These are phyloP conservation scores for Hevea brasiliensis DNA, from an alignment of 345 rosid genomes.

Conservation along the genomic window DNA sequence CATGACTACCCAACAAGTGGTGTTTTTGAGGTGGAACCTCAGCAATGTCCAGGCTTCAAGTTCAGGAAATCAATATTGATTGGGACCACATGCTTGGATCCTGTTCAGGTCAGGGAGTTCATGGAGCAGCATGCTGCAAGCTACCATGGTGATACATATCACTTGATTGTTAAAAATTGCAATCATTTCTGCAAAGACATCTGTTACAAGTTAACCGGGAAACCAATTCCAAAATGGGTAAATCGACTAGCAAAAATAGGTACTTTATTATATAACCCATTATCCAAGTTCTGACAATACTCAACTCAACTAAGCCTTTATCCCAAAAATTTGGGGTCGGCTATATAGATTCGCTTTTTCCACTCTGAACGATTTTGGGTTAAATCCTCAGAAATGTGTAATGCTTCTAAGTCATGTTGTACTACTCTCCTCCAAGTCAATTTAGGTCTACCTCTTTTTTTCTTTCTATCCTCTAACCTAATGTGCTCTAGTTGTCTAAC, in stretches of 20 bases:
- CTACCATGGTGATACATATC: constrained; percentile 90
- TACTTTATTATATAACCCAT: constrained; percentile 18
- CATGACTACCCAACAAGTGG: constrained; percentile 32
- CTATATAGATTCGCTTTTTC: no score
- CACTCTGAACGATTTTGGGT: no score
- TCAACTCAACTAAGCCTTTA: no score
- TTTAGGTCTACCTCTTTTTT: no score
- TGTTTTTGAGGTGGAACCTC: constrained; percentile 33
- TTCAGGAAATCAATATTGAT: constrained; percentile 40
- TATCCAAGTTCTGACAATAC: not conserved
- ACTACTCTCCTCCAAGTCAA: no score
- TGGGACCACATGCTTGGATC: constrained; percentile 86
- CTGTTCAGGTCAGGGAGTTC: constrained; percentile 82
- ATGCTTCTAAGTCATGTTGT: no score
- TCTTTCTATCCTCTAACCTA: no score
- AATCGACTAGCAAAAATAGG: constrained; percentile 92
- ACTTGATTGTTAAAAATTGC: constrained; percentile 91
- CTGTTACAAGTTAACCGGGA: constrained; percentile 75
- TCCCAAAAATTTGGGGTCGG: no score
- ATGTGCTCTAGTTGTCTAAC: no score
- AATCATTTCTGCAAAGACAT: constrained; percentile 90
- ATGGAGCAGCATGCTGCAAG: constrained; percentile 74
- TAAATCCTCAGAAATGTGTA: no score
- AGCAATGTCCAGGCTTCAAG: constrained; percentile 35
- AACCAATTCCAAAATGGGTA: constrained; percentile 88